phyloP scores from a whole-genome alignment of 2,329 filamentous ascomycete species.

The Cladosporium sp. region DNA sequence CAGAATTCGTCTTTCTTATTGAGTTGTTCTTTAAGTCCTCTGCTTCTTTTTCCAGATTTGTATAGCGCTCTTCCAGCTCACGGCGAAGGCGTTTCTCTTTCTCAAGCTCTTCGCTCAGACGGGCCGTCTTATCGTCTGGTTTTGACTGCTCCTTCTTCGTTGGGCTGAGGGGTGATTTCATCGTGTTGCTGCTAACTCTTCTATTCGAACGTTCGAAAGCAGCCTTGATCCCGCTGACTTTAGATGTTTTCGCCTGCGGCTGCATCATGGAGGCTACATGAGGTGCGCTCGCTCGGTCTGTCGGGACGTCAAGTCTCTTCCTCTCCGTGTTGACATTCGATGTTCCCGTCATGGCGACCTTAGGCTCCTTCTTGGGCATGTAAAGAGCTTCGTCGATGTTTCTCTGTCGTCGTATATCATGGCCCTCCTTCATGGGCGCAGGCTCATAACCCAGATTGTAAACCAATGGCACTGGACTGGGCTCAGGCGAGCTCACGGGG shows the following conservation, averaged over 20 bases:
- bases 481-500: not conserved
- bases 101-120: slow-evolving; percentile 19
- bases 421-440: not conserved
- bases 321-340: not conserved
- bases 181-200: not conserved
- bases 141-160: not conserved
- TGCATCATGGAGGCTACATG: not conserved
- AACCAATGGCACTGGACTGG: not conserved
- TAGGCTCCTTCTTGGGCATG: not conserved
- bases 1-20: slow-evolving; percentile 16
- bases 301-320: not conserved
- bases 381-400: not conserved
- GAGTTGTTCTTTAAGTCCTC: slow-evolving; percentile 14
- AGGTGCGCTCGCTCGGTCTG: not conserved
- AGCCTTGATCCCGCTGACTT: slow-evolving; percentile 2
- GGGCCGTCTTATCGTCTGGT: slow-evolving; percentile 15
- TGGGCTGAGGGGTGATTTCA: slow-evolving; percentile 7
- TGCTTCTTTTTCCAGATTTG: slow-evolving; percentile 14
- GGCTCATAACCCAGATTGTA: not conserved
- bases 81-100: slow-evolving; percentile 21
- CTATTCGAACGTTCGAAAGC: slow-evolving; percentile 4
- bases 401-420: not conserved
- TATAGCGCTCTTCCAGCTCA: slow-evolving; percentile 15
- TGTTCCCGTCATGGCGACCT: not conserved
- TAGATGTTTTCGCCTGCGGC: not conserved